Evolutionary conservation across 305 asterid species (phyloP).

Genomic region (Fraxinus angustifolia): DNA sequence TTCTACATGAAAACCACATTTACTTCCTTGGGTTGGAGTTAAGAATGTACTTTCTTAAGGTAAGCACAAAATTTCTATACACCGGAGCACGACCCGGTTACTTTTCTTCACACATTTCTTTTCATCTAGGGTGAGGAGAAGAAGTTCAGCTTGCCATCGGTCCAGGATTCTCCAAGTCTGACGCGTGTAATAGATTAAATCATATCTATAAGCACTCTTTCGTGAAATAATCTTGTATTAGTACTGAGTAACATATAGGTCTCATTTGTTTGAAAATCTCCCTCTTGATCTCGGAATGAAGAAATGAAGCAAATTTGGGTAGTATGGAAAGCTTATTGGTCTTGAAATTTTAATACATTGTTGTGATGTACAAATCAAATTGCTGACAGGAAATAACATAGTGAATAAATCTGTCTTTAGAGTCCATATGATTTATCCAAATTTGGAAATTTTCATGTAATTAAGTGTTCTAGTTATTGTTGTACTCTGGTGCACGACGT

Average conservation of each 20-base stretch:
- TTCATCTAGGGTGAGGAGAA: background rate
- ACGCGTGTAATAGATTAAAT: background rate
- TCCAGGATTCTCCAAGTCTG: background rate
- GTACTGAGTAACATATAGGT: background rate
- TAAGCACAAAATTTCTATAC: background rate
- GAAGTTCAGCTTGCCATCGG: background rate
- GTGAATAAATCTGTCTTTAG: background rate
- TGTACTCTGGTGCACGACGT: background rate
- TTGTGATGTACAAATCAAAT: background rate
- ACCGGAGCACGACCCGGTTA: background rate
- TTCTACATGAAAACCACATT: background rate
- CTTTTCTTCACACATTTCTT: background rate
- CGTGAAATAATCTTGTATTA: background rate
- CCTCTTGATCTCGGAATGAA: background rate
- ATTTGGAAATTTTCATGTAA: background rate
- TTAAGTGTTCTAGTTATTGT: background rate
- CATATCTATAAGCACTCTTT: background rate
- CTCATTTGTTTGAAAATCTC: background rate
- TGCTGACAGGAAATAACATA: background rate
- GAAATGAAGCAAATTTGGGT: background rate
- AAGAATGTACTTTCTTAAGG: background rate
- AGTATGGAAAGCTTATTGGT: background rate
- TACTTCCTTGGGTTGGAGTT: background rate
- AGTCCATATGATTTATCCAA: background rate
- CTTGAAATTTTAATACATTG: background rate